Evolutionary conservation across 23 red algal genomes (phyloP), one percentile per base, ranked within the genome.

Genomic region (Gracilaria caudata): DNA sequence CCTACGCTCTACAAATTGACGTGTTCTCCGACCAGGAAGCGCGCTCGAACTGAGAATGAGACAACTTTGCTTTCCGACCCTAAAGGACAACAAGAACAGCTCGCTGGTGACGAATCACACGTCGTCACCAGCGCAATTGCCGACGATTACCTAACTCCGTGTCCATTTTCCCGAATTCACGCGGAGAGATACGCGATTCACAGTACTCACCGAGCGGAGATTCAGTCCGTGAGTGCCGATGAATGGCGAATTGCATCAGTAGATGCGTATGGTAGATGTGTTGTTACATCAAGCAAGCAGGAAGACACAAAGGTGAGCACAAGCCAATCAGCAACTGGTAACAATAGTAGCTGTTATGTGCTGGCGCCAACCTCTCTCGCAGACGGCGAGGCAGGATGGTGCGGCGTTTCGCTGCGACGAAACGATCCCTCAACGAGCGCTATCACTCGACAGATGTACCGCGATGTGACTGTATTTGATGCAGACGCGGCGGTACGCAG

Each of bases 391-490:
- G 39, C 59, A 11, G 90, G 90, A 0, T 93, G 90, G 90, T 63
- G 79, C 28, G 90, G 90, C 35, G 90, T 93, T 9, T 35, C 90
- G 25, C 60, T 93, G 29, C 68, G 72, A 21, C 17, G 16, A 11
- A 32, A 64, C 61, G 17, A 85, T 28, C 28, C 57, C 23, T 41
- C 80, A 16, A 29, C 53, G 14, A 30, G 44, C 34, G 81, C 61
- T 14, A 34, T 86, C 20, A 58, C 75, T 0, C 81, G 90, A 40
- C 75, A 79, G 36, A 39, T 65, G 51, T 79, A 38, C 37, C 64
- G 90, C 25, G 90, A 93, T 38, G 54, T 86, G 14, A 86, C 53
- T 12, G 2, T 93, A 6, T 93, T 80, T 59, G 90, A 93, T 44
- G 43, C 28, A 20, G 81, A 93, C 43, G 32, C 72, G 32, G 47